phyloP scores from a whole-genome alignment of 345 rosid genomes.

The Dimocarpus longan region DNA sequence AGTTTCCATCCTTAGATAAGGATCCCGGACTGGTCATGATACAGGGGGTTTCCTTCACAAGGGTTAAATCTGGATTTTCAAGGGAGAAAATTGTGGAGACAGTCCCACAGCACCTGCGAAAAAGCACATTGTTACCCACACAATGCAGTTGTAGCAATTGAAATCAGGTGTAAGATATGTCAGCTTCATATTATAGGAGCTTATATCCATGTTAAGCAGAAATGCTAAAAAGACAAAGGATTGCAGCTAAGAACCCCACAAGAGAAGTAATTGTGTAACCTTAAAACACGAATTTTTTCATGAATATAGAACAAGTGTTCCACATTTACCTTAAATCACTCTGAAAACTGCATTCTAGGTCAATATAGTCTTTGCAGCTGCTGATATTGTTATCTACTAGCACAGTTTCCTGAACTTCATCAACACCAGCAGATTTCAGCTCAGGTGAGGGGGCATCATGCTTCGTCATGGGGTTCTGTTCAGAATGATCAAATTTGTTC shows the following conservation, averaged over 20 bases:
- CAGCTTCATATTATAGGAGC: not conserved
- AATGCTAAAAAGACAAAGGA: not conserved
- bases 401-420: slow-evolving; percentile 33
- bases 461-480: slow-evolving; percentile 35
- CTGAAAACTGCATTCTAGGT: slow-evolving; percentile 50
- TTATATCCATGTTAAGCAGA: not conserved
- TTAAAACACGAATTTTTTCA: not conserved
- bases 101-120: slow-evolving; percentile 54
- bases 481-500: slow-evolving; percentile 33
- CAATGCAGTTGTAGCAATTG: not conserved
- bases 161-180: not conserved
- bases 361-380: slow-evolving; percentile 44
- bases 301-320: slow-evolving; percentile 13
- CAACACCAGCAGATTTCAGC: slow-evolving; percentile 34
- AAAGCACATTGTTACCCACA: slow-evolving; percentile 6
- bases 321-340: slow-evolving; percentile 57
- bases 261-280: not conserved
- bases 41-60: slow-evolving; percentile 61
- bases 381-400: slow-evolving; percentile 38
- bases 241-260: not conserved
- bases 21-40: slow-evolving; percentile 50
- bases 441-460: slow-evolving; percentile 29
- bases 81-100: slow-evolving; percentile 36
- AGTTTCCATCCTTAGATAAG: slow-evolving; percentile 49
- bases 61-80: slow-evolving; percentile 55